Evolutionary conservation across 169 alveolate genomes (phyloP), one percentile per base, ranked within the genome.

Genomic region (Haemoproteus tartakovskyi): DNA sequence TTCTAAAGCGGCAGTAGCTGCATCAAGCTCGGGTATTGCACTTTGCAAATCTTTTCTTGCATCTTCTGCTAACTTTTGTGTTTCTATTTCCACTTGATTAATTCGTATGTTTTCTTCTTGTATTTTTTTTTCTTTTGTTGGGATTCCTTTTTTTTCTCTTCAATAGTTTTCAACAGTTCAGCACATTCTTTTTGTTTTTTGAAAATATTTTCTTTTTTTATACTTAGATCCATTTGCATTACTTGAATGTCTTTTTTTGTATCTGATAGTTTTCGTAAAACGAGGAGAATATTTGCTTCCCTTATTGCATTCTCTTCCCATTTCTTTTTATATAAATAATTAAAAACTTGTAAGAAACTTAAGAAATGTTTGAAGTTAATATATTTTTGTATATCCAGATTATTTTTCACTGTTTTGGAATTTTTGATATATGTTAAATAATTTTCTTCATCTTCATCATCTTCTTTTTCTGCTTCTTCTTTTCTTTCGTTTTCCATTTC

Each of bases 1-100:
- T 59, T 94, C 97, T 29, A 97, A 92, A n/a, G 98, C 97, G 36
- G 94, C 97, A 60, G 95, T 92, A 2, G 99, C 98, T 27, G 95
- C 97, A 30, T 94, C 91, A 56, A 97, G 86, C 5, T 97, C 97
- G 6, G 99, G 99, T 88, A 94, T 93, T 2, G 98, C 98, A 70
- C 93, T 94, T 43, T 94, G 96, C 50, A 97, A 93, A 67, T 97
- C 98, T 8, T 92, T 89, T 40, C 96, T 95, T 33, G 98, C 98
- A 78, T 95, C 98, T 33, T 92, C 98, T 16, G 97, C 96, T 43
- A 97, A 85, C 36, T 91, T 89, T 84, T 90, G 90, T n/a, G 97
- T 93, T 61, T 94, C 97, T 70, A 67, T 91, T 80, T 94, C 96
- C 41, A 95, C 99, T 70, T 94, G 95, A 33, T 89, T 93, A 26